Evolutionary conservation across 2,329 filamentous ascomycete genomes (phyloP).

Genomic region (Aspergillus puulaauensis): DNA sequence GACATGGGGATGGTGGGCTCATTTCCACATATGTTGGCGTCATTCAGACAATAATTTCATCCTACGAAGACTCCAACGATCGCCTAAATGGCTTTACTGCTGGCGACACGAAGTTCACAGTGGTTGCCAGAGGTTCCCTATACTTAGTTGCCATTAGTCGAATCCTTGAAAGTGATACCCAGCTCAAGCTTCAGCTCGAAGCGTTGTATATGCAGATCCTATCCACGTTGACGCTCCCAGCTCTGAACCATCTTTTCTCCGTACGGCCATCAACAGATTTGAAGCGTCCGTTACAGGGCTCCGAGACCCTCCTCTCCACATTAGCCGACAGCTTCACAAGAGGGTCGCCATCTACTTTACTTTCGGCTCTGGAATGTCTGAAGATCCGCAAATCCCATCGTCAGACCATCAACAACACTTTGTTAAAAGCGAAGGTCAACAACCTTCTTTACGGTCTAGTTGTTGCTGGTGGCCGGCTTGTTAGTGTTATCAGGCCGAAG

Average conservation of each 20-base stretch:
- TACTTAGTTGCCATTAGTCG: conserved; percentile 93
- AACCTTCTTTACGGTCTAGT: conserved; percentile 89
- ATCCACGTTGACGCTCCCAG: conserved; percentile 88
- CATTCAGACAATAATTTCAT: conserved; percentile 95
- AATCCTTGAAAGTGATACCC: conserved; percentile 85
- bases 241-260: conserved; percentile 80
- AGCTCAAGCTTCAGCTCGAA: conserved; percentile 83
- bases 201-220: conserved; percentile 98
- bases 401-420: conserved; percentile 78
- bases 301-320: conserved; percentile 85
- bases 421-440: conserved; percentile 74
- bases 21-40: conserved; percentile 95
- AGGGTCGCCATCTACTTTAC: conserved; percentile 82
- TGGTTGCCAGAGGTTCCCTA: conserved; percentile 79
- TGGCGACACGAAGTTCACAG: conserved; percentile 80
- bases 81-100: conserved; percentile 80
- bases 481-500: conserved; percentile 91
- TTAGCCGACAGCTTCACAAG: conserved; percentile 92
- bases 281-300: conserved; percentile 83
- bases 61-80: conserved; percentile 81
- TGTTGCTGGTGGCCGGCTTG: conserved; percentile 86
- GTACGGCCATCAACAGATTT: conserved; percentile 92
- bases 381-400: conserved; percentile 86
- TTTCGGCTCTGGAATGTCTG: conserved; percentile 92
- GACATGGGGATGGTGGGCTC: conserved; percentile 84